Evolutionary conservation across 148 eudicot species (phyloP).

Genomic region (Hydrangea macrophylla): DNA sequence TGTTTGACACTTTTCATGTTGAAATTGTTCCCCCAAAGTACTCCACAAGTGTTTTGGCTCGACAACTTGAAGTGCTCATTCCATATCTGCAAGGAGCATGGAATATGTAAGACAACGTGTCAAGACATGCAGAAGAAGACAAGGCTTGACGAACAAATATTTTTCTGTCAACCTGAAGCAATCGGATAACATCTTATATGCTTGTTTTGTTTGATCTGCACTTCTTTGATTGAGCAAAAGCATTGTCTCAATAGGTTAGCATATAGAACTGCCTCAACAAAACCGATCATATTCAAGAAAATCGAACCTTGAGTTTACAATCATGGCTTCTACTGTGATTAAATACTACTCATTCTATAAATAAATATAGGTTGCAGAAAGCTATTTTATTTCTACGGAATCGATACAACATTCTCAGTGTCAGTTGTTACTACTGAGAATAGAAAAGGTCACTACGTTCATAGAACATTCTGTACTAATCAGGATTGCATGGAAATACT

Average conservation of each 20-base stretch:
- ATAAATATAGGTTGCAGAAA: too few relatives aligned
- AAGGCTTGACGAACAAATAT: background rate
- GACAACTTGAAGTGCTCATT: constrained; percentile 65
- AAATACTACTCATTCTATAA: too few relatives aligned
- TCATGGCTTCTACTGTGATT: too few relatives aligned
- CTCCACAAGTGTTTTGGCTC: constrained; percentile 82
- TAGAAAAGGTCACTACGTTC: too few relatives aligned
- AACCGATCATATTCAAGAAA: background rate
- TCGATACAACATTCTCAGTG: background rate
- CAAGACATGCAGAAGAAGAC: background rate
- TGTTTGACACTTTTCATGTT: constrained; percentile 41
- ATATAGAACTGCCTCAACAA: constrained; percentile 38
- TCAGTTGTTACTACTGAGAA: background rate
- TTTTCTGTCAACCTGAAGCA: constrained; percentile 58
- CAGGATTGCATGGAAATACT: too few relatives aligned
- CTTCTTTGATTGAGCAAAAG: constrained; percentile 75
- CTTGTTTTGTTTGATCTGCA: constrained; percentile 69
- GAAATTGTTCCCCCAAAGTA: constrained; percentile 82
- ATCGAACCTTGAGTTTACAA: constrained; percentile 1
- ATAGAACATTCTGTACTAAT: too few relatives aligned
- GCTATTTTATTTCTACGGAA: too few relatives aligned
- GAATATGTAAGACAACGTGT: constrained; percentile 1
- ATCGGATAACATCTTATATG: constrained; percentile 79
- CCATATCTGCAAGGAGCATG: constrained; percentile 46
- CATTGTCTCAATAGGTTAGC: too few relatives aligned